Base-by-base conservation (phyloP, 352 stramenopile genomes). In the Pythium rishiriense region DNA sequence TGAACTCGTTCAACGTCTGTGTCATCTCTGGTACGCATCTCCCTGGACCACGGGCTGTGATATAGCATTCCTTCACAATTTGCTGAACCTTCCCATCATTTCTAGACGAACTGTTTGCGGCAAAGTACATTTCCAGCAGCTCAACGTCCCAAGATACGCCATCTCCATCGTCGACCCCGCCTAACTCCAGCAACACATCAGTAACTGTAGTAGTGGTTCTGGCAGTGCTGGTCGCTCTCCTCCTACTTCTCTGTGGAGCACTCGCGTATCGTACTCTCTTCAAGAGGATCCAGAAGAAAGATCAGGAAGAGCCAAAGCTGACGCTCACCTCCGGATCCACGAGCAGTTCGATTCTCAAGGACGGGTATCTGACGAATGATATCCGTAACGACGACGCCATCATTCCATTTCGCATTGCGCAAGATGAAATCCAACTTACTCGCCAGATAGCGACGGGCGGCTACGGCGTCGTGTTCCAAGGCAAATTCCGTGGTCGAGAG, bases 351-450 rank as follows among this genome's bases (percentile, higher is more conserved):
- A 15, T 42, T 14, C 7, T 17, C 7, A 42, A 42, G 35, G 35
- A 42, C 14, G 35, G 35, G 15, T 71, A 71, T 31, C 28, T 71
- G 0, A 42, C 14, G n/a, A 68, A 72, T 39, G 65, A 72, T 19
- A 29, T 72, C 41, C 65, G 58, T 31, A 72, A 65, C 33, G 65
- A 72, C 58, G 45, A 59, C 14, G 45, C 29, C 9, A 22, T 72
- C 14, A 64, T 72, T 24, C 35, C 41, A 25, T 50, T 31, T 14
- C 52, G 53, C 6, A 52, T 68, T n/a, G 35, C 43, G 3, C 31
- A 53, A 3, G 33, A 62, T 17, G 62, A 68, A 35, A 53, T 68
- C 25, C 31, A 52, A 14, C 33, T 63, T 4, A 19, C 19, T 11
- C 26, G 39, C 17, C 10, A 46, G 43, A 62, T 68, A 33, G 52